A percentile compares a stretch with the other conserved stretches of the same genome.
Conservation (phyloP, 164 flowering plant genomes). For the Piper betle region DNA sequence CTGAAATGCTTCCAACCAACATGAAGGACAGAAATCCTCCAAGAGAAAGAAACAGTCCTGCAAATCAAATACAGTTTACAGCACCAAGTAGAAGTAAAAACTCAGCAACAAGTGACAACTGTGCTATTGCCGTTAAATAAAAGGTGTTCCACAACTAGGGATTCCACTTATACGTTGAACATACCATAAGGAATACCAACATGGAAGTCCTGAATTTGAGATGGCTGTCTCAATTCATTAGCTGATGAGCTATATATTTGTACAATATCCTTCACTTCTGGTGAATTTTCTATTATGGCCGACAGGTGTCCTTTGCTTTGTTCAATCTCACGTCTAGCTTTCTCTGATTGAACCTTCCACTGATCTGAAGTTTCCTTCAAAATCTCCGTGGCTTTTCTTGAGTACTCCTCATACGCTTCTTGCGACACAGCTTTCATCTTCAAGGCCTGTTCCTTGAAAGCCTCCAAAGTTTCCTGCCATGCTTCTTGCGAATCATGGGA, state of each 20-base stretch:
- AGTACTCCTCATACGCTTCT: constrained; percentile 72
- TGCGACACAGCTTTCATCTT: constrained; percentile 68
- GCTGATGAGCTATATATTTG: constrained; percentile 43
- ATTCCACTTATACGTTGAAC: neutral
- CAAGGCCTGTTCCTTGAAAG: constrained; percentile 69
- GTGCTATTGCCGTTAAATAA: too few relatives aligned
- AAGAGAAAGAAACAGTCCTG: constrained; percentile 62
- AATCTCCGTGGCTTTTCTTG: constrained; percentile 41
- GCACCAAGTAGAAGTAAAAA: neutral
- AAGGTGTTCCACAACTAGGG: neutral
- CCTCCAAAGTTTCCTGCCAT: constrained; percentile 50
- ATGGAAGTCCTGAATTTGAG: constrained; percentile 57
- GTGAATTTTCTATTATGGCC: constrained; percentile 51
- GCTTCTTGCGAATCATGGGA: constrained; percentile 49
- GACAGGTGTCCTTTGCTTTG: constrained; percentile 56
- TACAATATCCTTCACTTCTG: constrained; percentile 76
- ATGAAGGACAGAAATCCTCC: constrained; percentile 87
- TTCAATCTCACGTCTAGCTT: constrained; percentile 56
- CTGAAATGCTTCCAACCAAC: constrained; percentile 71
- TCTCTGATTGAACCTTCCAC: constrained; percentile 68
- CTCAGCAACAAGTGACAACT: neutral
- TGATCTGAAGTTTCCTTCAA: constrained; percentile 55
- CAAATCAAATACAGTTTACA: constrained; percentile 10
- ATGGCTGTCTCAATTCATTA: constrained; percentile 38
- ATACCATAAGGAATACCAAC: constrained; percentile 96